A percentile compares a stretch with the other conserved stretches of the same genome.
Conservation (phyloP, 495 filamentous ascomycete species). For the Parachaetomium inaequale region DNA sequence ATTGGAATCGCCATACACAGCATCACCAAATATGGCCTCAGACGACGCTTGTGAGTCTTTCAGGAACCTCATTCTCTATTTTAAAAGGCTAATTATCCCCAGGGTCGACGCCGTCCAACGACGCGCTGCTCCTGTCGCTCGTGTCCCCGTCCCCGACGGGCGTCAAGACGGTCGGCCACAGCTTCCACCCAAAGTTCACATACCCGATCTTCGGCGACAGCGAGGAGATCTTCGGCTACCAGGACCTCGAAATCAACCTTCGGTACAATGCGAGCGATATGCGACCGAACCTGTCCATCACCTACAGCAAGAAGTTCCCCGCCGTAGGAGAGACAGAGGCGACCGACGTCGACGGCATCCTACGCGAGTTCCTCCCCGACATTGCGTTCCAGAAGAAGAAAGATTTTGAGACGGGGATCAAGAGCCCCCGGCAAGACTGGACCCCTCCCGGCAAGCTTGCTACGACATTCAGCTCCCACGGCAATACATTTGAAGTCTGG, state of each 20-base stretch:
- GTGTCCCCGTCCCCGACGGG: constrained; percentile 55
- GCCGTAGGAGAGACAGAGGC: constrained; percentile 66
- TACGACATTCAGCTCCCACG: constrained; percentile 36
- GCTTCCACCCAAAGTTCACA: constrained; percentile 82
- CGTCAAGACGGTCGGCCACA: constrained; percentile 52
- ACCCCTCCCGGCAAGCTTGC: constrained; percentile 51
- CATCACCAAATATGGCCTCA: constrained; percentile 15
- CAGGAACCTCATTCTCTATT: background rate
- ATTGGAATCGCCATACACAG: background rate
- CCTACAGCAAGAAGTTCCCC: constrained; percentile 70
- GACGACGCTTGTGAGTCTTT: constrained; percentile 24
- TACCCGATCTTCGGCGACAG: constrained; percentile 90
- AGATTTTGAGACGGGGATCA: constrained; percentile 58
- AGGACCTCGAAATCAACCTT: constrained; percentile 68
- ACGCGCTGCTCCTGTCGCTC: constrained; percentile 68
- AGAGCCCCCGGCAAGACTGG: constrained; percentile 55
- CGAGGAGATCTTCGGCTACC: constrained; percentile 88
- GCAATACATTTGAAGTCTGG: constrained; percentile 51
- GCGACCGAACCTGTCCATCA: constrained; percentile 67
- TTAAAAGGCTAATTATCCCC: background rate
- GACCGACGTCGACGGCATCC: constrained; percentile 58
- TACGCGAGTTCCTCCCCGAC: constrained; percentile 66
- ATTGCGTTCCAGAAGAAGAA: constrained; percentile 59
- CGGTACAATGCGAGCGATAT: constrained; percentile 79
- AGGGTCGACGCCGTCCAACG: constrained; percentile 75